phyloP scores from a whole-genome alignment of 352 stramenopile species.

The Phytophthora pinifolia region DNA sequence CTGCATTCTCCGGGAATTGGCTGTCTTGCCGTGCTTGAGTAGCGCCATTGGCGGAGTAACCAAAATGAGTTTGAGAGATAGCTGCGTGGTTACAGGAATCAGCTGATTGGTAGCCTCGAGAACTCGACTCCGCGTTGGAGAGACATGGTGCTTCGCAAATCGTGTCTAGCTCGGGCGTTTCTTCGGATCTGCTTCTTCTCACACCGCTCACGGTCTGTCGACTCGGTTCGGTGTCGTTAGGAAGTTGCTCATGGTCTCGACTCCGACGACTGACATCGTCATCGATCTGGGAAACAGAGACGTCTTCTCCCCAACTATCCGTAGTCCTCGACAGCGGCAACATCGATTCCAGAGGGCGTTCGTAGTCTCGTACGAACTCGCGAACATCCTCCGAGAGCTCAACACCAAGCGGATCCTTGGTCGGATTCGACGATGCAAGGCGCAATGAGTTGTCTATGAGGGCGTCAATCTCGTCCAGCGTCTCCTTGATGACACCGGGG shows the following conservation, averaged over 20 bases:
- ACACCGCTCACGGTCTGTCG: slow-evolving; percentile 13
- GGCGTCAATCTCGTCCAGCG: slow-evolving; percentile 52
- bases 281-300: slow-evolving; percentile 31
- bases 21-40: neutral
- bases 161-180: slow-evolving; percentile 37
- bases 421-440: slow-evolving; percentile 6
- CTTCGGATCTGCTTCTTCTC: slow-evolving; percentile 28
- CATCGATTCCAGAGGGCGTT: slow-evolving; percentile 50
- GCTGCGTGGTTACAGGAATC: neutral
- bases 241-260: slow-evolving; percentile 23
- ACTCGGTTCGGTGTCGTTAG: slow-evolving; percentile 15
- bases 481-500: slow-evolving; percentile 41
- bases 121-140: slow-evolving; percentile 15
- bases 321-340: slow-evolving; percentile 59
- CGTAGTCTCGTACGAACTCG: slow-evolving; percentile 49
- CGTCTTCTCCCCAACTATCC: slow-evolving; percentile 60
- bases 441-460: slow-evolving; percentile 40
- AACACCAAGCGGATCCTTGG: slow-evolving; percentile 15
- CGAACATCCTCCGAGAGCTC: slow-evolving; percentile 35
- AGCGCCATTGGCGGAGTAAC: neutral
- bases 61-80: neutral
- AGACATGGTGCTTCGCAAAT: slow-evolving; percentile 35
- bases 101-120: slow-evolving; percentile 14
- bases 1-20: neutral
- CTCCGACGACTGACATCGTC: slow-evolving; percentile 33